Percentiles rank a stretch among this genome's conserved stretches.
Evolutionary conservation across 768 basidiomycete species (phyloP).

Genomic region (Lanmaoa pseudosensibilis): DNA sequence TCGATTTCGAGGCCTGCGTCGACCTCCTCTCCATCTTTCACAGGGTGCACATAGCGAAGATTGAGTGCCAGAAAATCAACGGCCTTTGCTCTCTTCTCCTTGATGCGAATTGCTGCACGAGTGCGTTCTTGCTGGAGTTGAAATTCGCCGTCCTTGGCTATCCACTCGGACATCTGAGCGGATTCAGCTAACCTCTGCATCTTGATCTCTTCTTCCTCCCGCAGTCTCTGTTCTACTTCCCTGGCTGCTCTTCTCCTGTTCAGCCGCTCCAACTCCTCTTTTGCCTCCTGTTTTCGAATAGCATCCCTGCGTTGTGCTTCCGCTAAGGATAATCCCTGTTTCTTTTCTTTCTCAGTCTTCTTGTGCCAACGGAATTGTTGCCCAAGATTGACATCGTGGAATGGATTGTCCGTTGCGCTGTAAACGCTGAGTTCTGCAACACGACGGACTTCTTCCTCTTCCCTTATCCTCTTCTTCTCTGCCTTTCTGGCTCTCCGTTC

Average conservation of each 20-base stretch:
- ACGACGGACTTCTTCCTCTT: slow-evolving; percentile 88
- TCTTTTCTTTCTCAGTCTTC: slow-evolving; percentile 94
- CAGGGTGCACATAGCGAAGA: slow-evolving; percentile 83
- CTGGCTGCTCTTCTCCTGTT: slow-evolving; percentile 89
- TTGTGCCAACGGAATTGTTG: slow-evolving; percentile 99
- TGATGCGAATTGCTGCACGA: slow-evolving; percentile 90
- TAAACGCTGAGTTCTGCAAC: slow-evolving; percentile 96
- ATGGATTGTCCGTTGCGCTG: slow-evolving; percentile 95
- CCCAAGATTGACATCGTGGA: slow-evolving; percentile 94
- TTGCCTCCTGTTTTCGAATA: slow-evolving; percentile 81
- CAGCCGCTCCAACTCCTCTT: slow-evolving; percentile 90
- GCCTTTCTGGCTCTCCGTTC: slow-evolving; percentile 82
- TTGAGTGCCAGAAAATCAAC: slow-evolving; percentile 97
- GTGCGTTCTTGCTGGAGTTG: slow-evolving; percentile 91
- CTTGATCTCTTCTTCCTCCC: slow-evolving; percentile 91
- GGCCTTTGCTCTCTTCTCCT: slow-evolving; percentile 97
- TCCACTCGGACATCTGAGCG: slow-evolving; percentile 97
- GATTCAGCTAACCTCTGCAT: slow-evolving; percentile 91
- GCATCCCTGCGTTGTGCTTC: slow-evolving; percentile 83
- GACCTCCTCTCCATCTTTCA: slow-evolving; percentile 73
- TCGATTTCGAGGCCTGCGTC: slow-evolving; percentile 95
- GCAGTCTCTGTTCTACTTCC: slow-evolving; percentile 81
- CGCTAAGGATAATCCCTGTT: slow-evolving; percentile 73
- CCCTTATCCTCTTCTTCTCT: slow-evolving; percentile 79
- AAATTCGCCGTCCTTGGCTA: slow-evolving; percentile 95